A percentile compares a stretch with the other conserved stretches of the same genome.
Conservation (phyloP, 2,329 filamentous ascomycete genomes). For the Bipolaris oryzae region DNA sequence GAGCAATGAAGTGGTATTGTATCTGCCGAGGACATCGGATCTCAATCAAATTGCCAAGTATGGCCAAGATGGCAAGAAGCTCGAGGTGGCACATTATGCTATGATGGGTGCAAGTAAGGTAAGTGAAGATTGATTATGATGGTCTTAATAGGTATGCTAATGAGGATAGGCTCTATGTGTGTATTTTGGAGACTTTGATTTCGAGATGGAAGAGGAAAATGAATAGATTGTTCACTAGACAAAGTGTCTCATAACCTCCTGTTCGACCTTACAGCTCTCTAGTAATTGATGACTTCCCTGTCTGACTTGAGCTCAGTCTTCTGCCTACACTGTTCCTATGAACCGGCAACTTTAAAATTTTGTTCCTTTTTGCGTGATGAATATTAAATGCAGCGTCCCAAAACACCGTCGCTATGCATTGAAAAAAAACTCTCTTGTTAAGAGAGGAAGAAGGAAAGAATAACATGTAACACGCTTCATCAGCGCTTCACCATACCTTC, state of each 20-base stretch:
- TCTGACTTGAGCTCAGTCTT: not conserved
- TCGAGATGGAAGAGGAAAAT: constrained; percentile 32
- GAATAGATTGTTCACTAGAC: not conserved
- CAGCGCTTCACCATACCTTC: not conserved
- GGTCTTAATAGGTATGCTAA: not conserved
- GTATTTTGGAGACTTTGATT: constrained; percentile 61
- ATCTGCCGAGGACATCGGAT: constrained; percentile 69
- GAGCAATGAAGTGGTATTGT: constrained; percentile 69
- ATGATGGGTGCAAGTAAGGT: constrained; percentile 89
- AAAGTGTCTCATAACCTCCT: not conserved
- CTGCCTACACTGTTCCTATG: no score
- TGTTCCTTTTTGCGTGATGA: no score
- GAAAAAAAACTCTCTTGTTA: not conserved
- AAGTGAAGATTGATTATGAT: constrained; percentile 9
- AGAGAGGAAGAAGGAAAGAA: not conserved
- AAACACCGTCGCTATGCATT: constrained; percentile 5
- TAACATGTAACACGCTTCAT: not conserved
- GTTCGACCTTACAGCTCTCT: not conserved
- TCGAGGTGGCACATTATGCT: constrained; percentile 74
- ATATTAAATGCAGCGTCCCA: not conserved
- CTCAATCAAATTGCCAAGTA: constrained; percentile 48
- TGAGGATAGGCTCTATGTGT: constrained; percentile 60
- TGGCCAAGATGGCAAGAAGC: constrained; percentile 39
- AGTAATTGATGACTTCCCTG: not conserved
- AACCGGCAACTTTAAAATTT: no score